Evolutionary conservation across 495 filamentous ascomycete genomes (phyloP).

Genomic region (Aspergillus cavernicola): DNA sequence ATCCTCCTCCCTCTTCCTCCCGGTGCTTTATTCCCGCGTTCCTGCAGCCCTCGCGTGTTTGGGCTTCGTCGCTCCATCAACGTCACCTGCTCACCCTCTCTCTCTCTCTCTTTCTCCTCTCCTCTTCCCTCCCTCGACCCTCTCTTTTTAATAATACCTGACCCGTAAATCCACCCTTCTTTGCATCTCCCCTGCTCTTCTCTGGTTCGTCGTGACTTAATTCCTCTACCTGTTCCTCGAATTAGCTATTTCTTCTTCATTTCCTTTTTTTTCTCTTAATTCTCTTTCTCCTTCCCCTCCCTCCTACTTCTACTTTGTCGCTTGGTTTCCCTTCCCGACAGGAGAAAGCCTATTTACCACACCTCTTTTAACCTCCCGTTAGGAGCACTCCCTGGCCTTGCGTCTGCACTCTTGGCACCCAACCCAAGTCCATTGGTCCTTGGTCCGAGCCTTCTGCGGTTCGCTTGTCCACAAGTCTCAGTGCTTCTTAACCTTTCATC

Average conservation of each 20-base stretch:
- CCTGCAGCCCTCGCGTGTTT: conserved; percentile 33
- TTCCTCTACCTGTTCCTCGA: conserved; percentile 14
- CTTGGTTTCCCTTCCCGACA: conserved; percentile 5
- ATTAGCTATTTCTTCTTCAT: conserved; percentile 4
- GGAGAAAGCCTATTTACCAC: not conserved
- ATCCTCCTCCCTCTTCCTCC: conserved; percentile 13
- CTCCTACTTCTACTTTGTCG: conserved; percentile 6
- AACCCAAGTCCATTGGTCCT: conserved; percentile 24
- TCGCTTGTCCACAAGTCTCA: conserved; percentile 20
- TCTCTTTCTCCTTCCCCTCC: conserved; percentile 9
- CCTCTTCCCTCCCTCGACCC: conserved; percentile 10
- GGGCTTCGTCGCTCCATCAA: conserved; percentile 34
- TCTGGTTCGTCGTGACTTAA: conserved; percentile 16
- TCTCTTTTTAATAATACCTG: conserved; percentile 13
- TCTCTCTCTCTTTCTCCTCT: conserved; percentile 14
- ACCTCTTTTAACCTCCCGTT: conserved; percentile 9
- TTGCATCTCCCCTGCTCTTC: conserved; percentile 13
- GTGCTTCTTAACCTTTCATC: conserved; percentile 27
- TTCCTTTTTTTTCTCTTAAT: conserved; percentile 7
- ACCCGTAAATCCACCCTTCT: conserved; percentile 16
- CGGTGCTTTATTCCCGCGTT: conserved; percentile 33
- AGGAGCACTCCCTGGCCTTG: conserved; percentile 11
- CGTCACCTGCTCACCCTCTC: conserved; percentile 29
- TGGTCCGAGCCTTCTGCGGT: conserved; percentile 26
- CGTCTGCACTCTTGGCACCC: conserved; percentile 26